A percentile compares a stretch with the other conserved stretches of the same genome.
These are phyloP conservation scores for Aspergillus viridinutans DNA, from an alignment of 2,329 filamentous ascomycete species.

Conservation along the genomic window DNA sequence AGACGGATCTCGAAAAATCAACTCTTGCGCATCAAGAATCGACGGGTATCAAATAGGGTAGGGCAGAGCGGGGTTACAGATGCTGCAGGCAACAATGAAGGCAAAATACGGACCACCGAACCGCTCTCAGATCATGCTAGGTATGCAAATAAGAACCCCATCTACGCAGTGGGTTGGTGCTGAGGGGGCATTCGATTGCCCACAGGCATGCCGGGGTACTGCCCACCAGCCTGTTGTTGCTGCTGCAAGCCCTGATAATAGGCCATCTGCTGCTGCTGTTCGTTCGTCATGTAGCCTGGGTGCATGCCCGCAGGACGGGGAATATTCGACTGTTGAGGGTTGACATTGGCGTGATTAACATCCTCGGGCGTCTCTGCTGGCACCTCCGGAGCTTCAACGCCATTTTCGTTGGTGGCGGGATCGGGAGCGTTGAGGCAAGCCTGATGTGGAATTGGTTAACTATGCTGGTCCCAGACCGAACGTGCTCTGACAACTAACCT, in stretches of 20 bases:
- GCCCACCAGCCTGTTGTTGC: conserved; percentile 61
- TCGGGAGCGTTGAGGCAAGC: conserved; percentile 96
- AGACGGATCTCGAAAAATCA: conserved; percentile 13
- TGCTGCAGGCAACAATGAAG: conserved; percentile 20
- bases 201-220: conserved; percentile 70
- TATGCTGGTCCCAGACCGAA: background rate
- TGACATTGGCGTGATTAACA: conserved; percentile 69
- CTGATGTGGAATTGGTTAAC: conserved; percentile 48
- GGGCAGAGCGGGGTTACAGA: conserved; percentile 22
- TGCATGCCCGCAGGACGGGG: conserved; percentile 64
- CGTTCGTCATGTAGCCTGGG: conserved; percentile 64
- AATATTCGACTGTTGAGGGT: conserved; percentile 64
- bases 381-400: conserved; percentile 69
- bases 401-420: conserved; percentile 76
- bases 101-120: conserved; percentile 23
- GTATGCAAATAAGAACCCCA: conserved; percentile 9
- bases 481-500: conserved; percentile 58
- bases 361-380: conserved; percentile 86
- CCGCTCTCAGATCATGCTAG: conserved; percentile 18
- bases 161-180: conserved; percentile 71
- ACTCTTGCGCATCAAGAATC: conserved; percentile 23
- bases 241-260: conserved; percentile 80
- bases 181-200: conserved; percentile 76
- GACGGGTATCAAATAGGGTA: conserved; percentile 36
- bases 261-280: conserved; percentile 69